Evolutionary conservation across 129 eudicot genomes (phyloP), one percentile per base, ranked within the genome.

Genomic region (Glebionis coronaria): DNA sequence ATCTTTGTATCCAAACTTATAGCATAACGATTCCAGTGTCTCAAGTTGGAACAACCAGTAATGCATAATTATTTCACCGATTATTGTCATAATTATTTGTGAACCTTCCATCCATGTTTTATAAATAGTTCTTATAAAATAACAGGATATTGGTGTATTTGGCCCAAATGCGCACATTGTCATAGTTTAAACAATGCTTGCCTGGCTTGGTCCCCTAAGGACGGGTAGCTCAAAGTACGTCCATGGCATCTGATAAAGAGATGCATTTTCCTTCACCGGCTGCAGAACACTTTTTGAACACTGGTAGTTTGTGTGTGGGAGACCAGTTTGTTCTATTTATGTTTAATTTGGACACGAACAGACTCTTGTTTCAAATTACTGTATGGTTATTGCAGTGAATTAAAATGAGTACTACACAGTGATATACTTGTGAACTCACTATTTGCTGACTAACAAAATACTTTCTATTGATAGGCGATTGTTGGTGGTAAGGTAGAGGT

Each of bases 401-500:
- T 38, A 7, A 61, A 16, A 52, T 55, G 73, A 40, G 60, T 20
- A 19, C 14, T 54, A 9, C 14, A 28, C 35, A 27, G 12, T 10
- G n/a, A 55, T 13, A 56, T 20, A 1, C 61, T 53, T 4, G 13
- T 9, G 8, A 12, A 12, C 16, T 15, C 31, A 66, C 12, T 29
- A 27, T 66, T 51, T 50, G 18, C 1, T 12, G 6, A 35, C 12
- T 54, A 27, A 56, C 16, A 20, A 4, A 65, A 52, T 21, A 64
- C 47, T 49, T n/a, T 44, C 35, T 59, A 56, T 78, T 70, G 54
- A 76, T 82, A 93, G 97, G 98, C 97, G 29, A 73, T 93, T 62
- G 88, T 86, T 73, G 98, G 98, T 69, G 98, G 97, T 71, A 75
- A 81, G 61, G 90, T 93, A 55, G 97, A 86, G 65, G 95, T 93